Evolutionary conservation across 768 basidiomycete genomes (phyloP).

Genomic region (Chalciporus sphaerocephalus): DNA sequence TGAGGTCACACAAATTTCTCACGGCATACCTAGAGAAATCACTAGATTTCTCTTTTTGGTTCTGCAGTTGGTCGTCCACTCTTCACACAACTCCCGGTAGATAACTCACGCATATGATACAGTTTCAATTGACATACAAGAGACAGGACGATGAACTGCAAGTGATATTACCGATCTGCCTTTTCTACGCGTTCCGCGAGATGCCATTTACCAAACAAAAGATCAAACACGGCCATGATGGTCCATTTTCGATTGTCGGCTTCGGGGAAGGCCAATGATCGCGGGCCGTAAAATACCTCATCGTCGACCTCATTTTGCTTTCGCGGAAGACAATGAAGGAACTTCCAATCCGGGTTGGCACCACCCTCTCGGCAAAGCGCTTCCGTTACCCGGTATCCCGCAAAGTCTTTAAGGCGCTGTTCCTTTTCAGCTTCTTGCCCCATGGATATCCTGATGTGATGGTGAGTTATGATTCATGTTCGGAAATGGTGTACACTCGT

Average conservation of each 20-base stretch:
- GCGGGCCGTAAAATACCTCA: conserved; percentile 91
- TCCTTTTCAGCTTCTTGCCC: conserved; percentile 94
- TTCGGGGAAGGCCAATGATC: conserved; percentile 89
- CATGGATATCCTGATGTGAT: conserved; percentile 84
- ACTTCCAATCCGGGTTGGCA: conserved; percentile 85
- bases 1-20: too few relatives aligned
- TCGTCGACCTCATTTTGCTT: conserved; percentile 94
- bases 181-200: conserved; percentile 20
- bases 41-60: too few relatives aligned
- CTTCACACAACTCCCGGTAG: background rate
- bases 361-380: conserved; percentile 74
- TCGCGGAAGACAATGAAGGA: conserved; percentile 93
- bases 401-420: conserved; percentile 79
- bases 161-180: conserved; percentile 1
- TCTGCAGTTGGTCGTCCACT: too few relatives aligned
- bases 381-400: conserved; percentile 94
- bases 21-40: too few relatives aligned
- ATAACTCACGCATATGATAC: background rate
- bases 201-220: conserved; percentile 48
- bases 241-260: conserved; percentile 98
- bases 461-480: background rate
- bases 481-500: background rate
- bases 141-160: background rate
- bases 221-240: conserved; percentile 84
- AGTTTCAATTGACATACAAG: background rate